Evolutionary conservation across 2,329 filamentous ascomycete species (phyloP), one percentile per base, ranked within the genome.

Genomic region (Exophiala sp.): DNA sequence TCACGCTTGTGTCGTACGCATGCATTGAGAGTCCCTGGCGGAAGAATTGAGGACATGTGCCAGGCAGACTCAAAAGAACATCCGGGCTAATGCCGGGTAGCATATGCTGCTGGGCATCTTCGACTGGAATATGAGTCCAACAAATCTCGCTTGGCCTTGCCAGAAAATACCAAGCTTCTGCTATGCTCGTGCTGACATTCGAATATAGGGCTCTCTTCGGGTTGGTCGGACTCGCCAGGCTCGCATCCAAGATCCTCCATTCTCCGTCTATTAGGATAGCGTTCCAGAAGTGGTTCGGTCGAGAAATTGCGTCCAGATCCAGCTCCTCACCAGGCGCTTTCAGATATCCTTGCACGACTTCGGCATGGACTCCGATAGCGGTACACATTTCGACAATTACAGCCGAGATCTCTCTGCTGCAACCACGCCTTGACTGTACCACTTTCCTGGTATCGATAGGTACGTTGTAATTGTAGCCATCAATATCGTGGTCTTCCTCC

Each of bases 211-310:
- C 78, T 44, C 95, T 83, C 53, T 83, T 85, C 8, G 94, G 92
- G 65, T 97, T 90, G 0, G 92, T 96, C 10, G 92, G 91, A 59
- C 87, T 91, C 3, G 94, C 91, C 44, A 99, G 78, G 34, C 90
- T 95, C 69, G 90, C 94, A 70, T 99, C 94, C 75, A 99, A 89
- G 61, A 97, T 88, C 47, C 94, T 87, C 94, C 94, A 99, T 72
- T 96, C 91, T 18, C 88, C 87, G 69, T 99, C 94, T 7, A 96
- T 85, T 34, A 96, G 75, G 14, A 97, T 89, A 0, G 90, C 86
- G 64, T 99, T 99, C 94, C 94, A 99, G 85, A 88, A 97, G 72
- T 99, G 94, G 66, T 99, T 99, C 0, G 92, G 81, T 29, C 86
- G 84, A n/a, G 89, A 89, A 69, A 92, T 83, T 54, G 87, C 86